A percentile compares a stretch with the other conserved stretches of the same genome.
Conservation (phyloP, 257 asterid species). For the Eucommia ulmoides region DNA sequence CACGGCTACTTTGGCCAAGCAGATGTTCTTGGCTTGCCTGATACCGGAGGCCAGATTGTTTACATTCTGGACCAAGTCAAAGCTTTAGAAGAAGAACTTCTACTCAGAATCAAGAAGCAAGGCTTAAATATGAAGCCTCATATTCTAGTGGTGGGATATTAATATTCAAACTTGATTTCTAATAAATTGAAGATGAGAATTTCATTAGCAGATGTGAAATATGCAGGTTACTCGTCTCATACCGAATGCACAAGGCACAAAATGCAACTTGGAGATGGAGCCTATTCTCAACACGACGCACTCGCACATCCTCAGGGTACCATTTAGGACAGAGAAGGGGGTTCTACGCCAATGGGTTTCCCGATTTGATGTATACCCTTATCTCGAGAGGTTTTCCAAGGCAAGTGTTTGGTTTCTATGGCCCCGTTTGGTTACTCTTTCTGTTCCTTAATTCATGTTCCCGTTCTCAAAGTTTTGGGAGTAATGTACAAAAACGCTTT, state of each 20-base stretch:
- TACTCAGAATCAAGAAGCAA: conserved; percentile 55
- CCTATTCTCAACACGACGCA: conserved; percentile 46
- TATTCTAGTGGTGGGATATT: conserved; percentile 54
- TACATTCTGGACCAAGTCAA: conserved; percentile 82
- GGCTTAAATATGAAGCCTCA: conserved; percentile 61
- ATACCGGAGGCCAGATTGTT: conserved; percentile 56
- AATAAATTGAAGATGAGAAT: background rate
- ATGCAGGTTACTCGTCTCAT: conserved; percentile 64
- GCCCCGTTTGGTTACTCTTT: too few species aligned
- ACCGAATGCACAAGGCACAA: conserved; percentile 73
- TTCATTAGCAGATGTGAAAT: background rate
- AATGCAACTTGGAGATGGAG: conserved; percentile 63
- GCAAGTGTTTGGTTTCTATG: too few species aligned
- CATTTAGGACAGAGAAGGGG: conserved; percentile 58
- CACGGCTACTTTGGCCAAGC: conserved; percentile 91
- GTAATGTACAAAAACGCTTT: too few species aligned
- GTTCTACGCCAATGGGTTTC: conserved; percentile 71
- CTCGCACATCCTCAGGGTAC: conserved; percentile 65
- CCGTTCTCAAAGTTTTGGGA: too few species aligned
- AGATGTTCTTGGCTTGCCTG: conserved; percentile 78
- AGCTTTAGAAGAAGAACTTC: conserved; percentile 69
- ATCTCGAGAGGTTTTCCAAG: conserved; percentile 55
- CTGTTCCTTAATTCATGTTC: too few species aligned
- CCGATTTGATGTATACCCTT: conserved; percentile 69
- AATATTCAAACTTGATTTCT: background rate